These are phyloP conservation scores for Solanum virginianum DNA, from an alignment of 257 asterid species.

Conservation along the genomic window DNA sequence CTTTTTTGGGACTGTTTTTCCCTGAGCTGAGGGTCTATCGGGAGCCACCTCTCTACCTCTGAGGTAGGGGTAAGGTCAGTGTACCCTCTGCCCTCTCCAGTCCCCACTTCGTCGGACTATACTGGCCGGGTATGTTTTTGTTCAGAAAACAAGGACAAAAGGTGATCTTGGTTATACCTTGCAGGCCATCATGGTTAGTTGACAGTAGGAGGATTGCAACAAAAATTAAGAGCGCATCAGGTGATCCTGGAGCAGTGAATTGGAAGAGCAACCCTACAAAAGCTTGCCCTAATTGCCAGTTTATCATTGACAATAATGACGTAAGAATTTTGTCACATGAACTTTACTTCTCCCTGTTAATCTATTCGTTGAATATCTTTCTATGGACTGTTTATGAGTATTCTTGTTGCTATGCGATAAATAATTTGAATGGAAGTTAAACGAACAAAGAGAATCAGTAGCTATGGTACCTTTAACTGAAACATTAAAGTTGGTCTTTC, in stretches of 20 bases:
- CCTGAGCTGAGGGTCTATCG: accelerated
- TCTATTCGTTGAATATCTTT: neutral
- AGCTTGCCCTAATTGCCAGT: slow-evolving; percentile 78
- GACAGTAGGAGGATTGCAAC: slow-evolving; percentile 78
- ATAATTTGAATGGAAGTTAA: neutral
- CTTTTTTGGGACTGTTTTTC: neutral
- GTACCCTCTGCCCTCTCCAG: neutral
- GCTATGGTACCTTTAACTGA: neutral
- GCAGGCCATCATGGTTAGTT: slow-evolving; percentile 87
- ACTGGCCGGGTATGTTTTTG: neutral
- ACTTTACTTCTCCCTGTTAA: neutral
- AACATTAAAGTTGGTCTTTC: neutral
- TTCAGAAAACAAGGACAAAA: neutral
- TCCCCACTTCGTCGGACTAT: neutral
- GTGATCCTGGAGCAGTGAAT: slow-evolving; percentile 34
- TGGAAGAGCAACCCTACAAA: slow-evolving; percentile 88
- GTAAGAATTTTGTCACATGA: slow-evolving; percentile 22
- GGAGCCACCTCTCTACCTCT: neutral
- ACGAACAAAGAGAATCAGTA: neutral
- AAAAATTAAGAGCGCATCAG: slow-evolving; percentile 79
- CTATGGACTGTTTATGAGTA: neutral
- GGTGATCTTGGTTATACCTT: neutral
- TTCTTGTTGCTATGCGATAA: neutral
- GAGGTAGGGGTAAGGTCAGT: neutral
- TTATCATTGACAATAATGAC: slow-evolving; percentile 64